These are phyloP conservation scores for Pythium aphanidermatum DNA, from an alignment of 352 stramenopile species.

Conservation along the genomic window DNA sequence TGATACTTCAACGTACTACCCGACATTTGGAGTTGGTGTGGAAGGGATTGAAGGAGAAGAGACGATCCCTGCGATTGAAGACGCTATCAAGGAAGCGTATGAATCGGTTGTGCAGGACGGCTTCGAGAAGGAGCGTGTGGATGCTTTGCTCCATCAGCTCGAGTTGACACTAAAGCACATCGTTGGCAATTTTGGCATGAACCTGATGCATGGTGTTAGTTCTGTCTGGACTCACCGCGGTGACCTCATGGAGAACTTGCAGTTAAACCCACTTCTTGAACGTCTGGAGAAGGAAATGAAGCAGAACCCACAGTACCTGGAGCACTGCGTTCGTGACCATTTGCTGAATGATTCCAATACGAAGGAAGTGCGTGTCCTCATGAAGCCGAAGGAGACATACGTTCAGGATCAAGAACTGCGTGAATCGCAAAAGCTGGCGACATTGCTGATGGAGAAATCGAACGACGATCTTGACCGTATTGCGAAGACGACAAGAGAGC, in stretches of 20 bases:
- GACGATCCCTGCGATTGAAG: constrained; percentile 50
- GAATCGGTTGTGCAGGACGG: constrained; percentile 51
- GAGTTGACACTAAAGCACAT: constrained; percentile 84
- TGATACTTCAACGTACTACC: constrained; percentile 72
- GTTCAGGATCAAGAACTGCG: constrained; percentile 46
- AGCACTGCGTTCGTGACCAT: constrained; percentile 48
- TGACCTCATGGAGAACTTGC: constrained; percentile 55
- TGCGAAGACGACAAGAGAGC: constrained; percentile 28
- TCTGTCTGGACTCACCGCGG: constrained; percentile 67
- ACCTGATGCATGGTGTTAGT: constrained; percentile 65
- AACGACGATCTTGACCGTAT: constrained; percentile 58
- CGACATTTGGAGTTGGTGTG: constrained; percentile 71
- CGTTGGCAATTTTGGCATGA: constrained; percentile 74
- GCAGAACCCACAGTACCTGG: constrained; percentile 55
- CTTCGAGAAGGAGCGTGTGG: constrained; percentile 69
- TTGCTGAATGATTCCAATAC: constrained; percentile 37
- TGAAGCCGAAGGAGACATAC: constrained; percentile 60
- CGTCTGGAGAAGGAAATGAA: constrained; percentile 55
- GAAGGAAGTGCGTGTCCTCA: constrained; percentile 63
- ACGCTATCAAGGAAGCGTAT: constrained; percentile 46
- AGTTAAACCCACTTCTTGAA: constrained; percentile 64
- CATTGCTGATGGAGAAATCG: constrained; percentile 31
- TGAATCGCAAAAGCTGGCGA: constrained; percentile 44
- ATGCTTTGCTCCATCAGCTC: constrained; percentile 70
- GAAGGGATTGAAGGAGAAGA: constrained; percentile 56